Evolutionary conservation across 2,329 filamentous ascomycete species (phyloP), one percentile per base, ranked within the genome.

Genomic region (Immersiporthe knoxdaviesiana): DNA sequence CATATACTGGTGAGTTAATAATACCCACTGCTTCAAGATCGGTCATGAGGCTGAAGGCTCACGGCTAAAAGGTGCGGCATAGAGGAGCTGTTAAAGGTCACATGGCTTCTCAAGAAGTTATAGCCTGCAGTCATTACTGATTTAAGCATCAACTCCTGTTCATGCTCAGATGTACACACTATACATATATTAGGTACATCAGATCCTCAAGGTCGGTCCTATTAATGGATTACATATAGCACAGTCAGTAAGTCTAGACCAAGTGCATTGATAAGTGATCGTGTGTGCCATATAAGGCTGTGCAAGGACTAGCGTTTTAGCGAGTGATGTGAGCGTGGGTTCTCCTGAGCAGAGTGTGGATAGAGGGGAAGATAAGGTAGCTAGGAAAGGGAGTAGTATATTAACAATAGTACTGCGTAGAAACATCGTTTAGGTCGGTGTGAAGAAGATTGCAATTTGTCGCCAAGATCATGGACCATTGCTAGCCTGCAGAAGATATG

Each of bases 181-280:
- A 8, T 21, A 44, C 41, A 11, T 0, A 2, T 24, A 50, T 50
- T 11, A 24, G 21, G n/a, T 50, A 18, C 0, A 44, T 44, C 16
- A 18, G 6, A 44, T 44, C 16, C 41, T 44, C 41, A 18, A 4
- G 21, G 5, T 24, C 18, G 24, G 12, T 27, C 50, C 24, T n/a
- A 54, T 27, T 12, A 2, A 54, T 54, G 4, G 16, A 54, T 24
- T 2, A 24, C 21, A 10, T 50, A 24, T n/a, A n/a, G n/a, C n/a
- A n/a, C n/a, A n/a, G n/a, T 6, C 74, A 80, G 4, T 72, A 78
- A 3, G 75, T 80, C 0, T 75, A 86, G 0, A 83, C 83, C 0
- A 85, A 85, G 70, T 71, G 68, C 52, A 85, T 85, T 0, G 87
- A 87, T n/a, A 3, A 85, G 85, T 0, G 87, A 87, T n/a, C 7